Base-by-base conservation (phyloP, 2,329 filamentous ascomycete species). In the Cephalotrichum gorgonifer region DNA sequence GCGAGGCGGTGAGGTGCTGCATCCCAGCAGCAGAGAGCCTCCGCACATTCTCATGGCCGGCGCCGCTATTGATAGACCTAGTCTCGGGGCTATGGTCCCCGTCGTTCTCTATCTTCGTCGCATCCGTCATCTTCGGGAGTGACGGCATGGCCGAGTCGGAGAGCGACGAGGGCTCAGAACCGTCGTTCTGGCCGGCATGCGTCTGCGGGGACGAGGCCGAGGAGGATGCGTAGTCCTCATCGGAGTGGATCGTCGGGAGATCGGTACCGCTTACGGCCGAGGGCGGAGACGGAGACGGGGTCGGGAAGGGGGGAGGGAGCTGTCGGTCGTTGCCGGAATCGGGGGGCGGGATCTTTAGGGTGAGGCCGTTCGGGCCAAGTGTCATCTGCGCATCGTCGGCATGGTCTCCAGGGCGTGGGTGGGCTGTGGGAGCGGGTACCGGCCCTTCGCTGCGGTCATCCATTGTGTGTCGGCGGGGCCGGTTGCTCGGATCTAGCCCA, bases 1-100 rank as follows among this genome's bases (percentile, higher is more conserved):
- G 76, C 2, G 74, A 70, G 26, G 70, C 72, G 14, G 75, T 73
- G 51, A 83, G 62, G 51, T 78, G 73, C 48, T 78, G 73, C 58
- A 83, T 79, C 56, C 80, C 75, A 33, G 69, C 73, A 7, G 75
- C 75, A 0, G 78, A 79, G 25, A 83, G 66, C 33, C 76, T 72
- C 49, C 75, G 70, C 43, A 79, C 63, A 44, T 65, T 70, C 52
- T 71, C 73, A 39, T 65, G 61, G 53, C 64, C 68, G 28, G 53
- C 46, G 26, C 56, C 58, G 44, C 57, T 61, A 38, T 43, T 55
- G 46, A 54, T 52, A 25, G 51, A 26, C 30, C n/a, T 15, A 14
- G 23, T 30, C 5, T 47, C 44, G 9, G 17, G 12, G 35, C 3
- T 9, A 26, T 25, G 12, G 44, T 8, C 35, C 30, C 43, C 43